Evolutionary conservation across 176 grass and related monocot genomes (phyloP), one percentile per base, ranked within the genome.

Genomic region (Areca catechu): DNA sequence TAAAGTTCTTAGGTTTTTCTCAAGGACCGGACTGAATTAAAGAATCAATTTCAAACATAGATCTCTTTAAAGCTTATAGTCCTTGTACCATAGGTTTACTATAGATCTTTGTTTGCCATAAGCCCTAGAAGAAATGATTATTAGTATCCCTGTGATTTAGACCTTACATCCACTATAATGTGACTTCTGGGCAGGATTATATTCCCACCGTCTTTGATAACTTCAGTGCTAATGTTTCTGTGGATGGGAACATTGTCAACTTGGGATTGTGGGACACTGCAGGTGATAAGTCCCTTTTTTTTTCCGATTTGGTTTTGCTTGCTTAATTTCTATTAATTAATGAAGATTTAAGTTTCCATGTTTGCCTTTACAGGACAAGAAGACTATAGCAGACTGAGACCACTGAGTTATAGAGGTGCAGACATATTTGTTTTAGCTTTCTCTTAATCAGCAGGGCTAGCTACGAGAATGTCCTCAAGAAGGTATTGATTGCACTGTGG

Each of bases 381-480:
- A 62, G 86, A 97, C 55, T 97, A 97, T 60, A 88, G 92, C 75
- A 88, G 92, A 85, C 59, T 97, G 62, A 88, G 80, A 75, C 86
- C 92, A 0, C 69, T 91, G 2, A 97, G 92, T 52, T 97, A 97
- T 56, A 91, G 92, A 80, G 86, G 87, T 18, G 86, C 92, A 3
- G 80, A 88, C 19, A 79, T 91, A 37, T 97, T 88, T 62, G 82
- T n/a, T 97, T 60, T 97, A 57, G 88, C 92, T 19, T 97, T 91
- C 83, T 97, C 92, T 70, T 91, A 48, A 97, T 90, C 65, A 97
- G 92, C 78, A 89, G 83, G 65, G 83, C 92, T 1, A 88, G 86
- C 80, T 97, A 88, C 23, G 92, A 97, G 70, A 96, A 96, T 67
- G 86, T 96, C 17, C 86, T 85, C 4, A 96, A 90, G 72, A 96